A percentile compares a stretch with the other conserved stretches of the same genome.
These are phyloP conservation scores for Hordeum pubiflorum DNA, from an alignment of 202 grass and related monocot species.

Conservation along the genomic window DNA sequence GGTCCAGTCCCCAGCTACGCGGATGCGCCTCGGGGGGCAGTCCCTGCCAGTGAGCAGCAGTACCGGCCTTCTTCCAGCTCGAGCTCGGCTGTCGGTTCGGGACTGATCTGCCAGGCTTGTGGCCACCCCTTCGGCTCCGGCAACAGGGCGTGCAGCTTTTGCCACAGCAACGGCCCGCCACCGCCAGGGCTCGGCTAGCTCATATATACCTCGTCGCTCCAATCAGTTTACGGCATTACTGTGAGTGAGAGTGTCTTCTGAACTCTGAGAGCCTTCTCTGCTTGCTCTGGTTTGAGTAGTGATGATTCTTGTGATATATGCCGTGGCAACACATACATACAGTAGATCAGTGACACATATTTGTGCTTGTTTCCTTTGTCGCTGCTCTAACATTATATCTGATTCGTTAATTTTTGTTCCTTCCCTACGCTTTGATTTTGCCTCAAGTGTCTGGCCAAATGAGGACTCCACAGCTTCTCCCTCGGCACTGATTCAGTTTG, in stretches of 20 bases:
- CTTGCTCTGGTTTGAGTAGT: not conserved
- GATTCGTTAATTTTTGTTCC: too few relatives aligned
- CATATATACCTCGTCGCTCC: not conserved
- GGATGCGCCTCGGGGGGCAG: too few relatives aligned
- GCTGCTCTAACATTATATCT: too few relatives aligned
- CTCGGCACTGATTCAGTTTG: too few relatives aligned
- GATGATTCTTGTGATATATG: not conserved
- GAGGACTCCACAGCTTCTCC: too few relatives aligned
- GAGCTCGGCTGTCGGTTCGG: not conserved
- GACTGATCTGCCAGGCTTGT: not conserved
- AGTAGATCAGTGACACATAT: too few relatives aligned
- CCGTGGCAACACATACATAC: too few relatives aligned
- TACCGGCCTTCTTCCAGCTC: not conserved
- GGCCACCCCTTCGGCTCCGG: not conserved
- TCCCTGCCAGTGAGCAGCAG: too few relatives aligned
- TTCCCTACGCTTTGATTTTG: too few relatives aligned
- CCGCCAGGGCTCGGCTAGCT: not conserved
- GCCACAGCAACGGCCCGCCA: not conserved
- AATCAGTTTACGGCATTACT: not conserved
- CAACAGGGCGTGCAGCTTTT: not conserved
- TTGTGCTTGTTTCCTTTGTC: too few relatives aligned
- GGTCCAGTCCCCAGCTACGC: not conserved
- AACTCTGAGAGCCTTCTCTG: not conserved
- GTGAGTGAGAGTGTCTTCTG: not conserved
- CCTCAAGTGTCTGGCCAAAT: too few relatives aligned